Conservation (phyloP, 179 eudicot species). For the Carnegiea gigantea region DNA sequence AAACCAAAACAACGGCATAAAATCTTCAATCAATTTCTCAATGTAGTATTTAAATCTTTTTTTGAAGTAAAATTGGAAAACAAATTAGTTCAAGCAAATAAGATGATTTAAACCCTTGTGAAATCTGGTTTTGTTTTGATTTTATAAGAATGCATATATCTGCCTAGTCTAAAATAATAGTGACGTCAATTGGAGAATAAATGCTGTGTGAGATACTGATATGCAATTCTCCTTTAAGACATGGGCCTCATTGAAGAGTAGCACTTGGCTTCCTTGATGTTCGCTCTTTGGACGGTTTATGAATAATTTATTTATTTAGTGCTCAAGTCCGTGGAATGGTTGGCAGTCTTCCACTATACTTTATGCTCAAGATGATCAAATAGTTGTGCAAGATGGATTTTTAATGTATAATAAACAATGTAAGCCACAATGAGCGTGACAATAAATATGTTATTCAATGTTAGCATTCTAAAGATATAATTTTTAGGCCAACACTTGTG, state of each 20-base stretch:
- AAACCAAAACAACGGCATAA: background rate
- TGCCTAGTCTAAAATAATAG: background rate
- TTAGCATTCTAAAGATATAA: background rate
- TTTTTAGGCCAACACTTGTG: background rate
- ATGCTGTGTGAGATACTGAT: background rate
- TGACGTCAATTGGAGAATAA: background rate
- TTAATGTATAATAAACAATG: background rate
- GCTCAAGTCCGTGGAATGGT: too few relatives aligned
- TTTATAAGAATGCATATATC: background rate
- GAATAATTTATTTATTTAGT: background rate
- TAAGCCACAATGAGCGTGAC: background rate
- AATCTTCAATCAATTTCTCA: background rate
- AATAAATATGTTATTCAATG: background rate
- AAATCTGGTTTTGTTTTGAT: background rate
- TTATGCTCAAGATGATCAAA: too few relatives aligned
- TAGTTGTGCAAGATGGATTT: background rate
- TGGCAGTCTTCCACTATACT: too few relatives aligned
- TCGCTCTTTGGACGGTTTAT: background rate
- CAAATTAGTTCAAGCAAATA: background rate
- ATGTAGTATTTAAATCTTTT: background rate
- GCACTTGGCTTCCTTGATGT: background rate
- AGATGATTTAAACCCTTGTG: background rate
- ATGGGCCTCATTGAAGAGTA: background rate
- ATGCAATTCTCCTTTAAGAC: background rate
- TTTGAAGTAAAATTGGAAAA: background rate